Conservation (phyloP, 257 asterid species). For the Rehmannia glutinosa region DNA sequence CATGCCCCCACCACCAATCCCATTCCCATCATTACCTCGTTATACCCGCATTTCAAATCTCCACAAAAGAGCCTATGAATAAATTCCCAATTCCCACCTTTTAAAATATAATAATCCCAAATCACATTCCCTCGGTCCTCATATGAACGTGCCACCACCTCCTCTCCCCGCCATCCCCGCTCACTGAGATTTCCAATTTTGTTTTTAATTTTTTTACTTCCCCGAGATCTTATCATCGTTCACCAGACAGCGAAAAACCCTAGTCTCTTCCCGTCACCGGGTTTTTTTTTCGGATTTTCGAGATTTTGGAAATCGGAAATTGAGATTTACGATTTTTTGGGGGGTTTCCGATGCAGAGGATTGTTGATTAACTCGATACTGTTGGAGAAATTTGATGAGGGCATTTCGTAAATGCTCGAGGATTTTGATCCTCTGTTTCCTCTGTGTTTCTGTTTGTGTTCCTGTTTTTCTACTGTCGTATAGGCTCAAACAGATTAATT, state of each 20-base stretch:
- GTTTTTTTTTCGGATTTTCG: conserved; percentile 2
- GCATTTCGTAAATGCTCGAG: conserved; percentile 62
- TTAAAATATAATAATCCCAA: neutral
- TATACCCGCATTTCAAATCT: conserved; percentile 29
- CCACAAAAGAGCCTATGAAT: conserved; percentile 4
- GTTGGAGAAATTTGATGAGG: conserved; percentile 51
- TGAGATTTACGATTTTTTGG: neutral
- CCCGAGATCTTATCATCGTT: conserved; percentile 27
- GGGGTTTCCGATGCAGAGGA: conserved; percentile 32
- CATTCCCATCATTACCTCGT: conserved; percentile 30
- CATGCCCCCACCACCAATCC: conserved; percentile 18
- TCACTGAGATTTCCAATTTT: conserved; percentile 1
- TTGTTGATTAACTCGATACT: conserved; percentile 21
- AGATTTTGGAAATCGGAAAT: conserved; percentile 23
- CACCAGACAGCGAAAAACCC: conserved; percentile 29
- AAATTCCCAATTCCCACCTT: neutral
- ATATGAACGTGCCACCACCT: conserved; percentile 35
- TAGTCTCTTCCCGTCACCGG: conserved; percentile 16
- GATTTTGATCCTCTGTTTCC: conserved; percentile 85
- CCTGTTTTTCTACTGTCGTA: conserved; percentile 60
- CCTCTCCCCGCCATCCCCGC: conserved; percentile 46
- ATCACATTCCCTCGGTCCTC: neutral
- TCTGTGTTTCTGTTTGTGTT: conserved; percentile 53
- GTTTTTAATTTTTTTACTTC: neutral
- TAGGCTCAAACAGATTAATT: conserved; percentile 50